phyloP scores from a whole-genome alignment of 768 basidiomycete species.

The Amanita subjunquillea region DNA sequence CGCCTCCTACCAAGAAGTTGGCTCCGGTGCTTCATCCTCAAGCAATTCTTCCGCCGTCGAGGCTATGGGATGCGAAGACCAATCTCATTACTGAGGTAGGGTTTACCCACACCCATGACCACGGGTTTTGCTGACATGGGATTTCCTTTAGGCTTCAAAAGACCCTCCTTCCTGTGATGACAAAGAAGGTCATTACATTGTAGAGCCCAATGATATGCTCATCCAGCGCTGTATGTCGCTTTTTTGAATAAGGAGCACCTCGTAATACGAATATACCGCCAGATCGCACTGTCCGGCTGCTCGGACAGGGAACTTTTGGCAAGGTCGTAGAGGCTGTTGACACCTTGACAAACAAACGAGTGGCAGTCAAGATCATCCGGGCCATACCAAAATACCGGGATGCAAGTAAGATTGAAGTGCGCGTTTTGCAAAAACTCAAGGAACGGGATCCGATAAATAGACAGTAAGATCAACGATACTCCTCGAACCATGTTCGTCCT shows the following conservation, averaged over 20 bases:
- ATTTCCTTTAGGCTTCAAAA: conserved; percentile 40
- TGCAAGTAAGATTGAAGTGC: conserved; percentile 95
- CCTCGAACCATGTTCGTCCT: conserved; percentile 2
- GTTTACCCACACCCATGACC: conserved; percentile 13
- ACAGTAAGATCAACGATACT: conserved; percentile 51
- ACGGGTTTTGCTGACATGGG: conserved; percentile 16
- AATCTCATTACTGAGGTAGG: conserved; percentile 56
- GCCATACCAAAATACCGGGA: conserved; percentile 98
- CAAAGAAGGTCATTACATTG: conserved; percentile 98
- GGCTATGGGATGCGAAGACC: conserved; percentile 61
- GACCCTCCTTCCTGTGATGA: conserved; percentile 78
- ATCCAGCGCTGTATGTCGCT: conserved; percentile 66
- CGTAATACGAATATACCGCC: conserved; percentile 9
- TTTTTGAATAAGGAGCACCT: neutral
- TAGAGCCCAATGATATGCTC: conserved; percentile 85
- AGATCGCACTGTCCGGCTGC: conserved; percentile 87
- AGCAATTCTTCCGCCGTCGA: conserved; percentile 36
- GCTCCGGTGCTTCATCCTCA: conserved; percentile 40
- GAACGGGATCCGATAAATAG: conserved; percentile 80
- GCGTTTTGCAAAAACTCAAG: conserved; percentile 86
- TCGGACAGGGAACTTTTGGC: conserved; percentile 98
- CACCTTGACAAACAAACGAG: conserved; percentile 59
- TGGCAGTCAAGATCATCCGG: conserved; percentile 98
- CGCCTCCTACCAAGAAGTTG: conserved; percentile 55
- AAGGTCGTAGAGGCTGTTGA: conserved; percentile 95